phyloP scores from a whole-genome alignment of 495 filamentous ascomycete genomes.

The Extremus antarcticus region DNA sequence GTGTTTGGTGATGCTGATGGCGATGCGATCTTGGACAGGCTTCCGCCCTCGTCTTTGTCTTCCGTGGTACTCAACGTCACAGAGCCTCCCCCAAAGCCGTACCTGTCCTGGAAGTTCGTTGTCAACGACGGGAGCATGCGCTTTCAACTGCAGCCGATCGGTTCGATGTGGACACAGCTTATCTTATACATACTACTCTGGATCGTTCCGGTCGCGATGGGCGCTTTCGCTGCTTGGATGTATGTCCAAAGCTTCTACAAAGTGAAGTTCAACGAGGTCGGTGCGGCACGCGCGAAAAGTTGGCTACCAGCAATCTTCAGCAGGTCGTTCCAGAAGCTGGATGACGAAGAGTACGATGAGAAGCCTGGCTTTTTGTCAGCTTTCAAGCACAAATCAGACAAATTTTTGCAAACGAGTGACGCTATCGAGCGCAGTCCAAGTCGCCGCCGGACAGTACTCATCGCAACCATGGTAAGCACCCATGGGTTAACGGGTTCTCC shows the following conservation, averaged over 20 bases:
- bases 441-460: constrained; percentile 42
- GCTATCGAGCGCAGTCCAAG: neutral
- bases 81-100: constrained; percentile 40
- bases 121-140: constrained; percentile 44
- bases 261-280: constrained; percentile 57
- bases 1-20: constrained; percentile 50
- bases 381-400: neutral
- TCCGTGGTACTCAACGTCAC: constrained; percentile 51
- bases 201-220: constrained; percentile 43
- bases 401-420: neutral
- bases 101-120: constrained; percentile 43
- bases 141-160: constrained; percentile 42
- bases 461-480: constrained; percentile 62
- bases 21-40: constrained; percentile 50
- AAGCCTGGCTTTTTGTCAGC: neutral
- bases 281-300: constrained; percentile 39
- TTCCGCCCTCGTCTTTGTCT: constrained; percentile 48
- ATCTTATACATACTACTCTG: constrained; percentile 46
- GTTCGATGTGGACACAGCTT: constrained; percentile 44
- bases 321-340: neutral
- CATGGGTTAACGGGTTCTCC: too few species aligned
- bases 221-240: constrained; percentile 39
- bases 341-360: neutral
- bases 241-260: constrained; percentile 58
- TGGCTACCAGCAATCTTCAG: neutral